Percentiles rank a stretch among this genome's conserved stretches.
phyloP scores from a whole-genome alignment of 805 yeast genomes.

The Ogataea glucozyma region DNA sequence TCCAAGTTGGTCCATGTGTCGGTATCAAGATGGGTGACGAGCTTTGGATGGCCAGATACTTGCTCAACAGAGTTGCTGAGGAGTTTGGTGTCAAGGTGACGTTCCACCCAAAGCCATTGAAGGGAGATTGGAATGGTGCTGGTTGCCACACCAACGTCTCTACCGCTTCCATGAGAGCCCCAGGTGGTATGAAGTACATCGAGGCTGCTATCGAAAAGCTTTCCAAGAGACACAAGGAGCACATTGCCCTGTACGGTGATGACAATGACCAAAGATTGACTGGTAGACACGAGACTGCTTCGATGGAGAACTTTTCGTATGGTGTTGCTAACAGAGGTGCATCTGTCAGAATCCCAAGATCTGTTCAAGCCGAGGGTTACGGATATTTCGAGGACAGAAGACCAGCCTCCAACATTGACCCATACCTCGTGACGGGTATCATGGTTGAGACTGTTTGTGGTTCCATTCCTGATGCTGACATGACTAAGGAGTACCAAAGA shows the following conservation, averaged over 20 bases:
- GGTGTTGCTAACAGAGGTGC: slow-evolving; percentile 99
- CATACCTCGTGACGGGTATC: slow-evolving; percentile 97
- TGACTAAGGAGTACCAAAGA: slow-evolving; percentile 86
- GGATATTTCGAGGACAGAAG: slow-evolving; percentile 99
- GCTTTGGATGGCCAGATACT: slow-evolving; percentile 93
- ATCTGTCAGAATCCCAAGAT: slow-evolving; percentile 97
- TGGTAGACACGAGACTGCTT: slow-evolving; percentile 98
- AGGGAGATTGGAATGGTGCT: slow-evolving; percentile 99
- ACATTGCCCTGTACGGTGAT: slow-evolving; percentile 90
- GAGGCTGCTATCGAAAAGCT: slow-evolving; percentile 91
- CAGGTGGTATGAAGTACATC: slow-evolving; percentile 95
- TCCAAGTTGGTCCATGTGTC: slow-evolving; percentile 97
- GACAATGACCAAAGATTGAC: slow-evolving; percentile 96
- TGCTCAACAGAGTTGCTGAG: slow-evolving; percentile 93
- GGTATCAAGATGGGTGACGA: slow-evolving; percentile 98
- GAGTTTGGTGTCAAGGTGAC: slow-evolving; percentile 98
- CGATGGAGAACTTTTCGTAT: slow-evolving; percentile 83
- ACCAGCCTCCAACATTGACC: slow-evolving; percentile 99
- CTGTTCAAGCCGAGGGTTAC: slow-evolving; percentile 95
- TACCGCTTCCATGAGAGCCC: slow-evolving; percentile 83
- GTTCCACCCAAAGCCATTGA: slow-evolving; percentile 98
- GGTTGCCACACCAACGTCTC: slow-evolving; percentile 99
- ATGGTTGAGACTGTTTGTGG: slow-evolving; percentile 97
- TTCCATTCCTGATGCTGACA: slow-evolving; percentile 90
- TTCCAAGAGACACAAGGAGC: slow-evolving; percentile 95